A percentile compares a stretch with the other conserved stretches of the same genome.
Conservation (phyloP, 176 grass and related monocot genomes). For the Luzula sylvatica region DNA sequence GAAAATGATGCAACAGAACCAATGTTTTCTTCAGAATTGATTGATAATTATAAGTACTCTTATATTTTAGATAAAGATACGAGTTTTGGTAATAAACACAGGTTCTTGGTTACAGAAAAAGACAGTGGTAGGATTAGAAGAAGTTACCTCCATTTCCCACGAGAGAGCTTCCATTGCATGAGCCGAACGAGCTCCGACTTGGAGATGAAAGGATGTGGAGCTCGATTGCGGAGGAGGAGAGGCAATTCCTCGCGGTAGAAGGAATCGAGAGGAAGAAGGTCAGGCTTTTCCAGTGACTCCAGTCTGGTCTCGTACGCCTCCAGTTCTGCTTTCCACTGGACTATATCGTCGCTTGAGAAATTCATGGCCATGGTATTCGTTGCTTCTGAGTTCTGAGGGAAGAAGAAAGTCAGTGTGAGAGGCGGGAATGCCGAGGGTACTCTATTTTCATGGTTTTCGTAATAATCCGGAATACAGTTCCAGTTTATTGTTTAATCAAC, state of each 20-base stretch:
- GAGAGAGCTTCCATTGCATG: constrained; percentile 92
- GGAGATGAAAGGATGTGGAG: constrained; percentile 50
- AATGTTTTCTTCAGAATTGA: too few species aligned
- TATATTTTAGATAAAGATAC: too few species aligned
- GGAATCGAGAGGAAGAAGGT: constrained; percentile 45
- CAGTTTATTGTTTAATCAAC: too few species aligned
- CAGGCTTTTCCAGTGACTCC: constrained; percentile 45
- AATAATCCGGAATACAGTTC: too few species aligned
- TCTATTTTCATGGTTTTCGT: too few species aligned
- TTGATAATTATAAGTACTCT: too few species aligned
- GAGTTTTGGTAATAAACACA: not conserved
- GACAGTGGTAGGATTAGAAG: not conserved
- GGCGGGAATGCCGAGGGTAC: too few species aligned
- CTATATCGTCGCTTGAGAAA: constrained; percentile 43
- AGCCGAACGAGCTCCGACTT: constrained; percentile 62
- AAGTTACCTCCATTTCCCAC: constrained; percentile 75
- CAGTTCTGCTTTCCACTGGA: constrained; percentile 48
- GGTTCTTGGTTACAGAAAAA: not conserved
- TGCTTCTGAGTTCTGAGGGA: not conserved
- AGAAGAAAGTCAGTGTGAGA: too few species aligned
- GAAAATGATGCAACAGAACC: too few species aligned
- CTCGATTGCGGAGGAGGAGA: constrained; percentile 37
- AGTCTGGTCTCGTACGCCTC: constrained; percentile 41
- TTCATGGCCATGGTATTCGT: constrained; percentile 27
- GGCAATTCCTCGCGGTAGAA: constrained; percentile 77